phyloP scores from a whole-genome alignment of 768 basidiomycete species.

The Kwoniella europaea region DNA sequence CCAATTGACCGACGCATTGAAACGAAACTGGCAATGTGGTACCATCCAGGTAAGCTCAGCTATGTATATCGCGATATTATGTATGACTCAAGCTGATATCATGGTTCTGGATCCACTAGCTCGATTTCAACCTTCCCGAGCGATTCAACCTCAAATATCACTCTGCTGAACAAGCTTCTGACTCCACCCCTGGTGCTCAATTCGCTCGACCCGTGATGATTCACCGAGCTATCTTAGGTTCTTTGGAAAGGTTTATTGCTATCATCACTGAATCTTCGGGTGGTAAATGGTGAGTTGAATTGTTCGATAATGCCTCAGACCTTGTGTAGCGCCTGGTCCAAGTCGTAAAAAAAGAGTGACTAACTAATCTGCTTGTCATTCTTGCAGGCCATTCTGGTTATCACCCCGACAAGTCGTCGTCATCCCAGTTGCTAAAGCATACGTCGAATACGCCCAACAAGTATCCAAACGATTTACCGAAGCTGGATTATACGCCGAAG shows the following conservation, averaged over 20 bases:
- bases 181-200: constrained; percentile 65
- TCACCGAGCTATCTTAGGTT: constrained; percentile 93
- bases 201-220: constrained; percentile 85
- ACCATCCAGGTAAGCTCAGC: constrained; percentile 67
- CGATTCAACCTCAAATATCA: constrained; percentile 95
- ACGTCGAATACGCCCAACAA: constrained; percentile 86
- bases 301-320: background rate
- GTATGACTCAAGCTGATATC: constrained; percentile 1
- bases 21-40: constrained; percentile 94
- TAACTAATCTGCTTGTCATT: too few relatives aligned
- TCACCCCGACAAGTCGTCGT: constrained; percentile 95
- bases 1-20: constrained; percentile 88
- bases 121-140: constrained; percentile 97
- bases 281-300: constrained; percentile 83
- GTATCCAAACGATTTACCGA: constrained; percentile 71
- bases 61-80: background rate
- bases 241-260: constrained; percentile 91
- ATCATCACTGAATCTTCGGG: constrained; percentile 97
- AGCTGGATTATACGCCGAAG: constrained; percentile 83
- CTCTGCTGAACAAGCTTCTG: constrained; percentile 63
- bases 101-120: constrained; percentile 61
- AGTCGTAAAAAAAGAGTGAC: background rate
- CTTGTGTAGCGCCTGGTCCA: too few relatives aligned
- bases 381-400: constrained; percentile 90
- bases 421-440: constrained; percentile 88